Conservation (phyloP, 2,329 filamentous ascomycete species). For the Phaeosphaeriaceae sp. region DNA sequence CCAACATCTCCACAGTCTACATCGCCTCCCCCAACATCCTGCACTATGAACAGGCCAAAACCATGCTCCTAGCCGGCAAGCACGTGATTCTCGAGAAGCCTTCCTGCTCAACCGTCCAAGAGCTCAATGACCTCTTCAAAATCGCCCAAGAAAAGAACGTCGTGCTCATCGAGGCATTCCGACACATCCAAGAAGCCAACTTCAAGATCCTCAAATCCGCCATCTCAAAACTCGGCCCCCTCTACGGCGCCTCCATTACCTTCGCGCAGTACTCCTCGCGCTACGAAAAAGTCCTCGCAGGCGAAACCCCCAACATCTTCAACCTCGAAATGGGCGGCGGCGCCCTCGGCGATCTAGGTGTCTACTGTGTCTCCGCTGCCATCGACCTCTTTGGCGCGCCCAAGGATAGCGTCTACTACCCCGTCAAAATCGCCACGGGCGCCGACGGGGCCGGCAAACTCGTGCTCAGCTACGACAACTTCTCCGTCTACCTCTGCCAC, state of each 20-base stretch:
- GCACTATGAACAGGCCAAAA: constrained; percentile 55
- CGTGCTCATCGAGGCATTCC: constrained; percentile 57
- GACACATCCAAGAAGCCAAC: constrained; percentile 59
- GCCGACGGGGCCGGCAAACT: constrained; percentile 56
- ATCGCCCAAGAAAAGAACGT: constrained; percentile 51
- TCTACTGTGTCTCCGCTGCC: constrained; percentile 57
- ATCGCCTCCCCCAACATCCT: constrained; percentile 58
- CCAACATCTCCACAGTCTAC: constrained; percentile 53
- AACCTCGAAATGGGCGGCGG: constrained; percentile 56
- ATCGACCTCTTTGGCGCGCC: constrained; percentile 57
- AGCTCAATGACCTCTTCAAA: constrained; percentile 53
- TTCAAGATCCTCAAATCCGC: constrained; percentile 53
- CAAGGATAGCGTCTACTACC: constrained; percentile 50
- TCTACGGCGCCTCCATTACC: constrained; percentile 55
- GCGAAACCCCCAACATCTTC: constrained; percentile 59
- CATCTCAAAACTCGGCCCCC: constrained; percentile 48
- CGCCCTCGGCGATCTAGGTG: constrained; percentile 57
- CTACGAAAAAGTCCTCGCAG: constrained; percentile 56
- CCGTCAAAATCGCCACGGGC: constrained; percentile 53
- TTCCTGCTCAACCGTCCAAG: constrained; percentile 50
- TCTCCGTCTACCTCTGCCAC: constrained; percentile 53
- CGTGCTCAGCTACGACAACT: constrained; percentile 53
- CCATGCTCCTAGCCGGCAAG: constrained; percentile 52
- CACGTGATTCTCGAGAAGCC: constrained; percentile 61
- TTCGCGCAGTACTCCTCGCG: constrained; percentile 55